Evolutionary conservation across 345 rosid species (phyloP), one percentile per base, ranked within the genome.

Genomic region (Eucalyptus regnans): DNA sequence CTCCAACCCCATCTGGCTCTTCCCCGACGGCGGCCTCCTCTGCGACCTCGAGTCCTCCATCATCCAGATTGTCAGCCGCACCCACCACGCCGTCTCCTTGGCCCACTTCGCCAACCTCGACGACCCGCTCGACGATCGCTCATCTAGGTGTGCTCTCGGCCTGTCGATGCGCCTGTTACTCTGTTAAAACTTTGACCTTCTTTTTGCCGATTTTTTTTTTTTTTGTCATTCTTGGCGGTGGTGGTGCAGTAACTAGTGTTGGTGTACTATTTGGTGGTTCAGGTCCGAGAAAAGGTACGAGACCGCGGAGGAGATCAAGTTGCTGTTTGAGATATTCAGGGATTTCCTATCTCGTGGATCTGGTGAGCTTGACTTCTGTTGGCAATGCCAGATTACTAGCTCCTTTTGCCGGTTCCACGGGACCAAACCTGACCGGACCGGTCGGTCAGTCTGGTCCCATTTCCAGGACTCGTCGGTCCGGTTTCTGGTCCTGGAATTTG

Each of bases 321-420:
- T 93, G 18, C 89, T 98, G 86, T 98, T 96, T 89, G 90, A 92
- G 89, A 92, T 96, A 90, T 98, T 97, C 93, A 90, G 93, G 7
- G 96, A 94, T 90, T 97, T 98, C 91, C 92, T 96, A 89, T 99
- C 99, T 90, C 98, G 99, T 92, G 99, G 99, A 98, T 98, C 99
- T 86, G 99, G 99, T 98, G 94, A 85, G 22, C 5, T 89, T 86
- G 87, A 18, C 51, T 87, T 88, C 88, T 85, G 44, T 29, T 54
- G 12, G 48, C 33, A 25, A 86, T 49, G 87, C 44, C 23, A 51
- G 44, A 62, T 86, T n/a, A 20, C 44, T 50, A 22, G n/a, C n/a
- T 81, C 58, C 8, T 79, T 79, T 51, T 43, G 41, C 20, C 3
- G 20, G 20, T 51, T 51, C 54, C 54, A 51, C 18, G 6, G 54